These are phyloP conservation scores for Vigna unguiculata DNA, from an alignment of 306 rosid genomes.

Conservation along the genomic window DNA sequence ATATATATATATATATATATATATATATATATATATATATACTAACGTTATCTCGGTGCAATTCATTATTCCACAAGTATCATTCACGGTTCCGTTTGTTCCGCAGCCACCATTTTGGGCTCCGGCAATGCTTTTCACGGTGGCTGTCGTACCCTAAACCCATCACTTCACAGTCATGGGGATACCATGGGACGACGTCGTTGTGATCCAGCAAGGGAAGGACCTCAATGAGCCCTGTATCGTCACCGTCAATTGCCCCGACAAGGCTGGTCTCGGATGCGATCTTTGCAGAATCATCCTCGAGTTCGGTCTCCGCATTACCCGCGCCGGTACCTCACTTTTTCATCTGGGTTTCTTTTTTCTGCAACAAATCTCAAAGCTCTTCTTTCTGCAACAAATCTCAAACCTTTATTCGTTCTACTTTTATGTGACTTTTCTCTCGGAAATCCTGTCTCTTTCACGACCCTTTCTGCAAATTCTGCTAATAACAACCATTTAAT, in stretches of 20 bases:
- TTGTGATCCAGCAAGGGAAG: slow-evolving; percentile 61
- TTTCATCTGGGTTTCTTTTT: slow-evolving; percentile 11
- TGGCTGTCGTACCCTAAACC: slow-evolving; percentile 3
- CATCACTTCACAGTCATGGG: slow-evolving; percentile 56
- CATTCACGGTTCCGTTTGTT: neutral
- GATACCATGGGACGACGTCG: slow-evolving; percentile 68
- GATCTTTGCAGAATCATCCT: slow-evolving; percentile 75
- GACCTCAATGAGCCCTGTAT: slow-evolving; percentile 53
- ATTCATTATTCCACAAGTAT: neutral
- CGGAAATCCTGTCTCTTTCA: neutral
- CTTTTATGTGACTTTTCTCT: neutral
- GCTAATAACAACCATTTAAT: neutral
- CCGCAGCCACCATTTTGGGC: slow-evolving; percentile 14
- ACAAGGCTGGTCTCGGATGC: slow-evolving; percentile 85
- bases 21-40: too few species aligned
- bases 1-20: too few species aligned
- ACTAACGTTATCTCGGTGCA: neutral
- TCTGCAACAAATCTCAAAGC: neutral
- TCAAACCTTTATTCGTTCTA: neutral
- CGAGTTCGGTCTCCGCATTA: slow-evolving; percentile 73
- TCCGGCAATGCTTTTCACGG: slow-evolving; percentile 44
- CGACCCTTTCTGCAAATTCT: neutral
- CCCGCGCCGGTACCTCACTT: slow-evolving; percentile 62
- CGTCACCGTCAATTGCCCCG: slow-evolving; percentile 84
- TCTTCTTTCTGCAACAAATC: neutral